These are phyloP conservation scores for Carex myosuroides DNA, from an alignment of 176 grass and related monocot species.

Conservation along the genomic window DNA sequence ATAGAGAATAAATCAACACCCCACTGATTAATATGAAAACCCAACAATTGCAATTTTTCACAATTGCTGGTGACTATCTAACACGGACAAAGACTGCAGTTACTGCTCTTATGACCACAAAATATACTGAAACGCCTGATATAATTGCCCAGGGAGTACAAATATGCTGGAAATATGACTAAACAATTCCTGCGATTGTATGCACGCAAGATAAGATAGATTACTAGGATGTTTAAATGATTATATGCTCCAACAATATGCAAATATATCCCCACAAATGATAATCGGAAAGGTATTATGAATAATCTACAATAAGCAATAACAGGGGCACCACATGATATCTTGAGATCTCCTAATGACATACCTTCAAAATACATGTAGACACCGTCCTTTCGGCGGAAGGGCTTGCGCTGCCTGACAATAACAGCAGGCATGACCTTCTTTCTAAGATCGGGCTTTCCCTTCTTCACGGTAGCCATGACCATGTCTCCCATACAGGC, in stretches of 20 bases:
- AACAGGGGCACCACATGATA: background rate
- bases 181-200: background rate
- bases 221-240: background rate
- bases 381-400: slow-evolving; percentile 92
- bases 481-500: slow-evolving; percentile 94
- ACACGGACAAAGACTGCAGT: background rate
- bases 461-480: slow-evolving; percentile 95
- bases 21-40: background rate
- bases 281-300: background rate
- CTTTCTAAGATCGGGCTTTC: slow-evolving; percentile 91
- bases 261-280: background rate
- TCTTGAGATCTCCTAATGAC: background rate
- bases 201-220: background rate
- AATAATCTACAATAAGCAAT: background rate
- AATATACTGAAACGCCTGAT: background rate
- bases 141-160: background rate
- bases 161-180: background rate
- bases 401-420: slow-evolving; percentile 85
- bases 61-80: background rate
- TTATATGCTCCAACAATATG: background rate
- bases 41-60: background rate
- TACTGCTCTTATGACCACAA: background rate
- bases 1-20: background rate
- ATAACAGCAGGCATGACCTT: slow-evolving; percentile 98
- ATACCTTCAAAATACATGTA: slow-evolving; percentile 99